Evolutionary conservation across 139 green algal species (phyloP), one percentile per base, ranked within the genome.

Genomic region (Penium margaritaceum): DNA sequence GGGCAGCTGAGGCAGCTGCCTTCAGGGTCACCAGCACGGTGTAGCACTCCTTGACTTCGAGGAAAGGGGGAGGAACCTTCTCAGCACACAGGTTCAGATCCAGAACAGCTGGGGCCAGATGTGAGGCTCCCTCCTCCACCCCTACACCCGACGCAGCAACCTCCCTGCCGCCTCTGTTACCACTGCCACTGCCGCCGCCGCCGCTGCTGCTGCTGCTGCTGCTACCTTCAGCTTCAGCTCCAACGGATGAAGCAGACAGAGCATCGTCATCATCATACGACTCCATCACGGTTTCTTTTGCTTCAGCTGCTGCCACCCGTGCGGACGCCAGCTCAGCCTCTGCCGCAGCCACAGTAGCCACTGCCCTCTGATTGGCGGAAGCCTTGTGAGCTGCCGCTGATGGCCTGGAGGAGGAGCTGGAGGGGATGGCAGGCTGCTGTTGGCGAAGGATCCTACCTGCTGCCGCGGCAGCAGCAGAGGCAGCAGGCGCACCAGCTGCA

Each of bases 21-120:
- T 71, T 71, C 21, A 71, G 24, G 63, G 63, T 71, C 24, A 71
- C 24, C 24, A 71, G 30, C 41, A 71, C 63, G 7, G 63, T 71
- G 29, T 71, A 71, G 29, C 63, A 71, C 43, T 71, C 63, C 7
- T 15, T 24, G 30, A 71, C 30, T 57, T 71, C 63, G 24, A 44
- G 33, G 63, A 71, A 71, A 57, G 63, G 63, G 6, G 32, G 27
- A 55, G 43, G 27, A 0, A n/a, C 7, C 1, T 15, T 15, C 43
- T 71, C 63, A 15, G 63, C 63, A 17, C 63, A 71, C 29, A 71
- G 17, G 41, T 29, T 63, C 41, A 71, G 41, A 24, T 33, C n/a
- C 15, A 71, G 24, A 60, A 24, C 24, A 24, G 30, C 29, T 24
- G 51, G 30, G n/a, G 51, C 51, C 24, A 33, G 29, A 27, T 60